phyloP scores from a whole-genome alignment of 805 yeast species.

The Alloascoidea africana region DNA sequence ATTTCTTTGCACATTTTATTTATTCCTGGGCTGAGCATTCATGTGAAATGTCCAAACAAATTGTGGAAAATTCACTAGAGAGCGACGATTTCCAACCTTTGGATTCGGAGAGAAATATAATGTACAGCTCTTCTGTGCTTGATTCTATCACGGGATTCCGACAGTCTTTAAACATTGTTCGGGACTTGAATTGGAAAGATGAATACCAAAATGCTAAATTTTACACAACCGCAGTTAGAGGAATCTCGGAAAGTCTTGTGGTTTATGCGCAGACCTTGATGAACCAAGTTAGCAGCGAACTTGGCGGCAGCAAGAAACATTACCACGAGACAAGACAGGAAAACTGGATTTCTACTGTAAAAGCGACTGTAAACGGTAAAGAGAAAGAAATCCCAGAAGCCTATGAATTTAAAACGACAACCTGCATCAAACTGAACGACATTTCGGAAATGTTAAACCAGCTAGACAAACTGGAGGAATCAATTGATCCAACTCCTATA shows the following conservation, averaged over 20 bases:
- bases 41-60: constrained; percentile 26
- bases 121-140: constrained; percentile 42
- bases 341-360: constrained; percentile 20
- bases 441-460: constrained; percentile 37
- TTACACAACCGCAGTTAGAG: constrained; percentile 42
- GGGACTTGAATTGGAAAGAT: constrained; percentile 50
- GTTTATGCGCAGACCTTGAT: background rate
- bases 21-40: constrained; percentile 26
- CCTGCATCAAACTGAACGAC: constrained; percentile 70
- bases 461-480: constrained; percentile 34
- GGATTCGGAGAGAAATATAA: constrained; percentile 22
- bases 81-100: constrained; percentile 44
- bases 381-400: constrained; percentile 31
- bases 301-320: constrained; percentile 1
- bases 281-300: constrained; percentile 10
- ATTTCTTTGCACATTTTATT: constrained; percentile 33
- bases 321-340: constrained; percentile 14
- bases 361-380: constrained; percentile 19
- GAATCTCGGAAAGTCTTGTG: constrained; percentile 43
- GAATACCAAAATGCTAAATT: constrained; percentile 45
- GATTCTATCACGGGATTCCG: constrained; percentile 54
- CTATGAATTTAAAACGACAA: constrained; percentile 38
- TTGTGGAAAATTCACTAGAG: constrained; percentile 40
- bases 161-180: constrained; percentile 39
- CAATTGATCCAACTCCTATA: constrained; percentile 29